Evolutionary conservation across 2,329 filamentous ascomycete species (phyloP), one percentile per base, ranked within the genome.

Genomic region (Colletotrichum destructivum): DNA sequence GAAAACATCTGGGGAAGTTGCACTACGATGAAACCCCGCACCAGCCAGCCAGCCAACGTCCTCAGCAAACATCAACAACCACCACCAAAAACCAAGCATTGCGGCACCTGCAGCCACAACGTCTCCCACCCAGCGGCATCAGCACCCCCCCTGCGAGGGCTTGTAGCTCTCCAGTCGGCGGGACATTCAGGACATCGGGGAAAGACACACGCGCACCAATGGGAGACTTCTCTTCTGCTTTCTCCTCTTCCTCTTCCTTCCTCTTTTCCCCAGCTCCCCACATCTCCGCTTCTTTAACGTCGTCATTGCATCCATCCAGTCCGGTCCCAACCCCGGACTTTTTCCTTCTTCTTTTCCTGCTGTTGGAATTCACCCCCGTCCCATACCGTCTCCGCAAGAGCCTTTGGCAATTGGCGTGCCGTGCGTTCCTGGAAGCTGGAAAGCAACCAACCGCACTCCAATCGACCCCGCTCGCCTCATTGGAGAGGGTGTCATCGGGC

Each of bases 11-110:
- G 71, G 71, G 71, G 71, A 71, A 73, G 62, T 49, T 35, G 66
- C 66, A 71, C 71, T 71, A 73, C 23, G 23, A 23, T 23, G 23
- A 71, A 66, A 66, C 71, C 68, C 68, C 68, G 70, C 70, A 70
- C 51, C 69, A 51, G 49, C 47, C 54, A 44, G n/a, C n/a, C n/a
- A n/a, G 42, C 64, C 26, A 51, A 71, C 57, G 57, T 57, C 64
- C 57, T 64, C 67, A 62, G 62, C 64, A 66, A 67, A 57, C 66
- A 54, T 21, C 47, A 55, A 42, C 60, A 49, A 26, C 52, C 51
- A 54, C 12, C 62, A 47, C 64, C 57, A 40, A 35, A 55, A 38
- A 55, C 18, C 65, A 47, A 51, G 52, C 60, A 57, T 40, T n/a
- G 60, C 56, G 49, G 57, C 65, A 56, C 40, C 40, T 18, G 66